Evolutionary conservation across 2,329 filamentous ascomycete genomes (phyloP).

Genomic region (Fusarium zealandicum): DNA sequence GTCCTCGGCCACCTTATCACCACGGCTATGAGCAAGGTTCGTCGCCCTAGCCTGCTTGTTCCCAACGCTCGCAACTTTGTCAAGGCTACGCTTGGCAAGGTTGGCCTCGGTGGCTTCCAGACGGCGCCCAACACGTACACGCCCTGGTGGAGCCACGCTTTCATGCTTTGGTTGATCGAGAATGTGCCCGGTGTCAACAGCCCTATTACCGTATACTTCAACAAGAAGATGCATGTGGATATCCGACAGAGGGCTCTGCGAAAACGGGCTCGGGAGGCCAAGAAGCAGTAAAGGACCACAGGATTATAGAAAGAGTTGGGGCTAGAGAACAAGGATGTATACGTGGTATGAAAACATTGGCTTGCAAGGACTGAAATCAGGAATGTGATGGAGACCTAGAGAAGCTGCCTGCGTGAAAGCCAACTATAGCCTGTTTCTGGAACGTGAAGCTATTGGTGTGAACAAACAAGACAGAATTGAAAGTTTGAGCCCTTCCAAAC

Average conservation of each 20-base stretch:
- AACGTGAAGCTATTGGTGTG: neutral
- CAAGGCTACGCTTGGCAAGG: slow-evolving; percentile 75
- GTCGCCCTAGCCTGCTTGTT: slow-evolving; percentile 76
- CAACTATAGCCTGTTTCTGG: neutral
- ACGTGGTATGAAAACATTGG: neutral
- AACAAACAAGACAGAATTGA: too few species aligned
- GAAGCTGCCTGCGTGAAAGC: neutral
- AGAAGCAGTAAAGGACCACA: slow-evolving; percentile 60
- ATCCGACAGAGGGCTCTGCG: slow-evolving; percentile 83
- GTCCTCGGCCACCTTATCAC: slow-evolving; percentile 93
- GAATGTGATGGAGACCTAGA: neutral
- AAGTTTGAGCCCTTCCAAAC: too few species aligned
- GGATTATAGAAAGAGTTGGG: neutral
- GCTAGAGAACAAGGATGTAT: neutral
- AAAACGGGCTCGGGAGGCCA: slow-evolving; percentile 83
- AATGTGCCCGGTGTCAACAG: slow-evolving; percentile 61
- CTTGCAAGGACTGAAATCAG: slow-evolving; percentile 4
- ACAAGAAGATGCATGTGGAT: slow-evolving; percentile 76
- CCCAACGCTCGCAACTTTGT: slow-evolving; percentile 87
- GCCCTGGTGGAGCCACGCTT: slow-evolving; percentile 89
- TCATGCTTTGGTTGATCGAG: slow-evolving; percentile 85
- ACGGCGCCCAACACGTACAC: slow-evolving; percentile 84
- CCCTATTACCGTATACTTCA: slow-evolving; percentile 56
- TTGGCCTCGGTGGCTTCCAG: slow-evolving; percentile 83
- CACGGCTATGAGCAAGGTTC: slow-evolving; percentile 96